Base-by-base conservation (phyloP, 176 grass and related monocot genomes). In the Alopecurus myosuroides region DNA sequence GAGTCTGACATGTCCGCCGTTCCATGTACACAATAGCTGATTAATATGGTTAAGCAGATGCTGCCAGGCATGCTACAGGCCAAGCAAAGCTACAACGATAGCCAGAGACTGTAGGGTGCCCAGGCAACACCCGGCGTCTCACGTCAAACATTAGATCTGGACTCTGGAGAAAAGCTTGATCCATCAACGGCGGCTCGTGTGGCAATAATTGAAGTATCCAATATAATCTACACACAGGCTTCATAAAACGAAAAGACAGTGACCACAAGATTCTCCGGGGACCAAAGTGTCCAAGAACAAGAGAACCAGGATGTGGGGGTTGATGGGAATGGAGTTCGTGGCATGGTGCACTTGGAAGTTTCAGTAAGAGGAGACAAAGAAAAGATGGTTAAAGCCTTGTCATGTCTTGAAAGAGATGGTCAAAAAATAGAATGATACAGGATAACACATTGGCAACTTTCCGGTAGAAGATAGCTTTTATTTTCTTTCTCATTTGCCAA, bases 181-280 rank as follows among this genome's bases (percentile, higher is more conserved):
- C 62, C 7, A 45, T 61, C 50, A 9, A 56, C 48, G 46, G 49
- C 30, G 31, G 64, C 23, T 42, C 77, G 40, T 33, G 41, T 80
- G 66, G 14, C 33, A 82, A 89, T 89, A 86, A 89, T 89, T 86
- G 78, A 60, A 70, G 25, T 50, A 7, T 68, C 68, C 11, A 76
- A 22, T 76, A 62, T 84, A 77, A 77, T 70, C 70, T 80, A 77
- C 67, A 23, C 39, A 69, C 56, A 77, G 10, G 34, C 8, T 30
- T 56, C 28, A 85, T 88, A 65, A 53, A 14, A 49, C 28, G 40
- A 76, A 34, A 23, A 29, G 55, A 74, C 22, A 26, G 57, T 49
- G 46, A 66, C 26, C 35, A 22, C 56, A 80, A 85, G 81, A 88
- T 84, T 84, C 81, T 36, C 10, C 67, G 58, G 49, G 69, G 11